Conservation (phyloP, 352 stramenopile species). For the Phytophthora meadii region DNA sequence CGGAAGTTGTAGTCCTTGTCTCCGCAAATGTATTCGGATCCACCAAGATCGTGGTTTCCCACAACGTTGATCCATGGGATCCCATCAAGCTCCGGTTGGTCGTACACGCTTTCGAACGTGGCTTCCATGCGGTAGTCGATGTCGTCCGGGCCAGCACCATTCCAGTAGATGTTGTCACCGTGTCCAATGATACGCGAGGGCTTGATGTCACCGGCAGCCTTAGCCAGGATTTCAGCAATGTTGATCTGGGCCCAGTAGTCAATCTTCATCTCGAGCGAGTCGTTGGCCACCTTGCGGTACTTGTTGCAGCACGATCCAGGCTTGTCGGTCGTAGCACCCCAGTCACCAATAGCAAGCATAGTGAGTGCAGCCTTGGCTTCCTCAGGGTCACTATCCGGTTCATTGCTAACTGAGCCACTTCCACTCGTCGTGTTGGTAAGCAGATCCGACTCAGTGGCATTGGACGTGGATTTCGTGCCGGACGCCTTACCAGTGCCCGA, state of each 20-base stretch:
- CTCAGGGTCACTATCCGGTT: slow-evolving; percentile 71
- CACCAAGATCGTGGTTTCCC: slow-evolving; percentile 89
- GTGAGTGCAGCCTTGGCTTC: slow-evolving; percentile 62
- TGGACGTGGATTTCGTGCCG: slow-evolving; percentile 20
- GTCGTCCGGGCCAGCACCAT: slow-evolving; percentile 77
- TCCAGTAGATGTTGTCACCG: slow-evolving; percentile 92
- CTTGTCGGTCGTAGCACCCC: slow-evolving; percentile 87
- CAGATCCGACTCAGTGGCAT: slow-evolving; percentile 61
- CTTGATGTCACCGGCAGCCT: slow-evolving; percentile 76
- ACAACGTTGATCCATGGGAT: slow-evolving; percentile 90
- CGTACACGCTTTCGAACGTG: slow-evolving; percentile 89
- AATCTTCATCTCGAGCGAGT: slow-evolving; percentile 88
- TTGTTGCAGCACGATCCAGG: slow-evolving; percentile 90
- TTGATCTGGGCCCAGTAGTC: slow-evolving; percentile 90
- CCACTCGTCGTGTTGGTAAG: slow-evolving; percentile 41
- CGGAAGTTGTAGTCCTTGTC: slow-evolving; percentile 90
- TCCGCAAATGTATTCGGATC: slow-evolving; percentile 86
- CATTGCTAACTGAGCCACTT: slow-evolving; percentile 35
- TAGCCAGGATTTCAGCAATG: slow-evolving; percentile 77
- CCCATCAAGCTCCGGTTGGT: slow-evolving; percentile 69
- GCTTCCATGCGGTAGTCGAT: slow-evolving; percentile 85
- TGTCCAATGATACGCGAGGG: slow-evolving; percentile 78
- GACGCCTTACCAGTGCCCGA: slow-evolving; percentile 11
- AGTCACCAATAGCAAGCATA: slow-evolving; percentile 89
- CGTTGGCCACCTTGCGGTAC: slow-evolving; percentile 81